These are phyloP conservation scores for Fusarium dlaminii DNA, from an alignment of 2,329 filamentous ascomycete species.

Conservation along the genomic window DNA sequence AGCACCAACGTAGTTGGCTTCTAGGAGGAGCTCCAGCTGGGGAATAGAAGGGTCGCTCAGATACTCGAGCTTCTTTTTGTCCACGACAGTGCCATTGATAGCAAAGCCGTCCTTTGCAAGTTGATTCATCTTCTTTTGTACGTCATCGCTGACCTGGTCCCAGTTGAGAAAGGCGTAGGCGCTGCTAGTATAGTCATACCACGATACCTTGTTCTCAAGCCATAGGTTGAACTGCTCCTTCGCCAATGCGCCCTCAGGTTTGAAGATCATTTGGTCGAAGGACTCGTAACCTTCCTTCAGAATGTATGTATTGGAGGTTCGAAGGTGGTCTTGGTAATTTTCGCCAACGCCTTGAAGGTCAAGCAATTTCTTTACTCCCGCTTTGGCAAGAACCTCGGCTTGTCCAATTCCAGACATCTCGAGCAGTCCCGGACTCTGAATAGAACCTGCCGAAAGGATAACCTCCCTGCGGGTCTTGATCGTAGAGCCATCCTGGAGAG, in stretches of 20 bases:
- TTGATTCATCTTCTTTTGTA: background rate
- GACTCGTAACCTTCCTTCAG: background rate
- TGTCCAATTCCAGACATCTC: background rate
- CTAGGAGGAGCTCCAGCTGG: background rate
- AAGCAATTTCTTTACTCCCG: accelerated
- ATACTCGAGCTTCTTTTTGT: background rate
- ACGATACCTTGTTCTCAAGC: background rate
- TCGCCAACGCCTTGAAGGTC: background rate
- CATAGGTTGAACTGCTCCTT: background rate
- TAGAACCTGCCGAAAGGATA: background rate
- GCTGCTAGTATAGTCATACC: background rate
- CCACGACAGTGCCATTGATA: background rate
- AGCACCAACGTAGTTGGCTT: background rate
- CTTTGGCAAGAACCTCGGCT: accelerated
- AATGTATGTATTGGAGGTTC: background rate
- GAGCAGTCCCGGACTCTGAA: background rate
- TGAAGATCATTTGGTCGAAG: background rate
- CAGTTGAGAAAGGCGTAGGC: background rate
- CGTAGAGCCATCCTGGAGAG: background rate
- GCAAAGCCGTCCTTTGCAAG: background rate
- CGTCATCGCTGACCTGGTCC: accelerated
- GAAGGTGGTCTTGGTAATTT: background rate
- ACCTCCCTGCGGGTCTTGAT: background rate
- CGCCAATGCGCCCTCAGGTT: accelerated
- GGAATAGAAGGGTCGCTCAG: background rate